These are phyloP conservation scores for Dendrocalamus latiflorus DNA, from an alignment of 202 grass and related monocot genomes.

Conservation along the genomic window DNA sequence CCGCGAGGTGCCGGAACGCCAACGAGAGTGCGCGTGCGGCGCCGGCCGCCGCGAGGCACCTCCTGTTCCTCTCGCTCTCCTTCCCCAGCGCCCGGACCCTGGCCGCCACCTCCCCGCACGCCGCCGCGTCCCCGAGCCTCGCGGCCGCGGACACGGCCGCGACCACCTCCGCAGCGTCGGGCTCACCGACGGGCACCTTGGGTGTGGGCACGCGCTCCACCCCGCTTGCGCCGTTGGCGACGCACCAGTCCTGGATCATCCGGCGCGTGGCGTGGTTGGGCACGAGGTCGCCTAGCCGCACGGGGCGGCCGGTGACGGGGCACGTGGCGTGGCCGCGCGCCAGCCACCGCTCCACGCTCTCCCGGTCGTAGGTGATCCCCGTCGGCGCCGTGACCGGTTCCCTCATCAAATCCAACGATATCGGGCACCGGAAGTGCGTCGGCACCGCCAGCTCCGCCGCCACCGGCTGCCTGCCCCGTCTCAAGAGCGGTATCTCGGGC, in stretches of 20 bases:
- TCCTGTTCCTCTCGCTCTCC: conserved; percentile 64
- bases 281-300: conserved; percentile 42
- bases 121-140: conserved; percentile 17
- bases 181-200: conserved; percentile 32
- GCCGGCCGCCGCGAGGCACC: conserved; percentile 31
- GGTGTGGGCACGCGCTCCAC: conserved; percentile 69
- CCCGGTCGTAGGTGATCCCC: conserved; percentile 79
- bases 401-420: conserved; percentile 76
- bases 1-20: conserved; percentile 35
- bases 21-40: conserved; percentile 16
- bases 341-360: conserved; percentile 72
- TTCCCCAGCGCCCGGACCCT: conserved; percentile 39
- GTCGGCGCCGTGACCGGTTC: conserved; percentile 74
- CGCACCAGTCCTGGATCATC: conserved; percentile 88
- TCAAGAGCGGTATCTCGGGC: conserved; percentile 22
- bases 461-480: conserved; percentile 12
- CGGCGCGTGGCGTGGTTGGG: conserved; percentile 68
- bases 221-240: conserved; percentile 41
- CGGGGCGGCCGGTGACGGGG: conserved; percentile 52
- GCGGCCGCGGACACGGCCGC: conserved; percentile 20
- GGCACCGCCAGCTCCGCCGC: conserved; percentile 31
- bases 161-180: conserved; percentile 38
- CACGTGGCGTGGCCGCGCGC: conserved; percentile 38
- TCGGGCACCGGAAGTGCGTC: conserved; percentile 74
- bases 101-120: conserved; percentile 22